These are phyloP conservation scores for Sordaria brevicollis DNA, from an alignment of 495 filamentous ascomycete species.

Conservation along the genomic window DNA sequence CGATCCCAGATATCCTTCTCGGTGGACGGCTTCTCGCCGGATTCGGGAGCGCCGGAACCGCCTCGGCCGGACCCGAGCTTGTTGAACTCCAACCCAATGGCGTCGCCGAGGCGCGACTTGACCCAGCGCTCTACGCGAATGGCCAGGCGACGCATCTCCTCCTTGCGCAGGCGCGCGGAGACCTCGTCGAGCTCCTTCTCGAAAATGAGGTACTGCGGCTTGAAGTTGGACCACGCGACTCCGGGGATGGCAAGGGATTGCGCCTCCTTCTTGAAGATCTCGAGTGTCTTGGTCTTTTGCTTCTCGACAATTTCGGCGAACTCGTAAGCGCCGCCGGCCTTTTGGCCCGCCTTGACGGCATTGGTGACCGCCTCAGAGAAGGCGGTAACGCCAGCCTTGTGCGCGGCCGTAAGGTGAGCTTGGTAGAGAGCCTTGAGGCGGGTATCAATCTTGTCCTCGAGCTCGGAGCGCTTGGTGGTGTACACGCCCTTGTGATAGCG, in stretches of 20 bases:
- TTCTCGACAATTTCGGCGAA: slow-evolving; percentile 87
- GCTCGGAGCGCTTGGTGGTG: slow-evolving; percentile 67
- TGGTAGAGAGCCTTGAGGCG: slow-evolving; percentile 81
- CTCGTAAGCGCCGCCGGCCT: slow-evolving; percentile 79
- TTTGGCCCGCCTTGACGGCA: slow-evolving; percentile 79
- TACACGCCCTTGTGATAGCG: slow-evolving; percentile 96
- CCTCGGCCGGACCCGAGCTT: slow-evolving; percentile 78
- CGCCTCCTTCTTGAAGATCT: slow-evolving; percentile 68
- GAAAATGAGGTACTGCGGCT: slow-evolving; percentile 41
- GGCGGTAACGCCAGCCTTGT: slow-evolving; percentile 76
- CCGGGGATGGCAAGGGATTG: slow-evolving; percentile 61
- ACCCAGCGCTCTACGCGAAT: slow-evolving; percentile 89
- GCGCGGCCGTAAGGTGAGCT: slow-evolving; percentile 73
- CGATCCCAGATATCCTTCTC: slow-evolving; percentile 94
- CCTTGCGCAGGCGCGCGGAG: slow-evolving; percentile 68
- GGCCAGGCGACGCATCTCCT: slow-evolving; percentile 91
- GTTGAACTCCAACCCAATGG: slow-evolving; percentile 88
- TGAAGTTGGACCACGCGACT: slow-evolving; percentile 69
- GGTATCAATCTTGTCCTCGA: slow-evolving; percentile 75
- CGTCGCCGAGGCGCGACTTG: slow-evolving; percentile 72
- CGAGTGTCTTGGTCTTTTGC: slow-evolving; percentile 65
- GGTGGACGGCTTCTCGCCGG: slow-evolving; percentile 54
- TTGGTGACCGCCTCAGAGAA: slow-evolving; percentile 76
- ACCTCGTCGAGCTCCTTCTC: slow-evolving; percentile 82
- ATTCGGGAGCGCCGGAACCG: slow-evolving; percentile 68